These are phyloP conservation scores for Ceratobasidium sp. DNA, from an alignment of 1,284 basidiomycete species.

Conservation along the genomic window DNA sequence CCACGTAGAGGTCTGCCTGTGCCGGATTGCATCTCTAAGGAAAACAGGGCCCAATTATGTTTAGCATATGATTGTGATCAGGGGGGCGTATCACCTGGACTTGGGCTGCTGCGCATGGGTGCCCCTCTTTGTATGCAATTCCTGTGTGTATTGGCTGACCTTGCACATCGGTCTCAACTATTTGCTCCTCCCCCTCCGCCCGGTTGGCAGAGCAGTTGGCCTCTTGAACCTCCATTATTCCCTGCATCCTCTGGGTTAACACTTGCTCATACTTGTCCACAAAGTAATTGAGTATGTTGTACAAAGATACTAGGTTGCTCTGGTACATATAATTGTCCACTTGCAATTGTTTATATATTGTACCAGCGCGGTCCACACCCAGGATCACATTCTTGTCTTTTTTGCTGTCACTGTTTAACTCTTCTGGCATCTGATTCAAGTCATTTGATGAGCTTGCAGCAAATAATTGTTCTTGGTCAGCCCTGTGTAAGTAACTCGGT, in stretches of 20 bases:
- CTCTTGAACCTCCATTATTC: background rate
- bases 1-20: background rate
- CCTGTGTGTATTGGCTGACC: background rate
- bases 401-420: background rate
- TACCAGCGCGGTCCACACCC: background rate
- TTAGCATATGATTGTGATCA: conserved; percentile 16
- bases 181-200: background rate
- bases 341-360: background rate
- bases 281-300: conserved; percentile 10
- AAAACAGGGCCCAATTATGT: conserved; percentile 19
- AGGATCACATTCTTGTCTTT: background rate
- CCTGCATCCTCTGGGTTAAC: background rate
- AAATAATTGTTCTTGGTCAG: background rate
- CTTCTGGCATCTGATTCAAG: background rate
- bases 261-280: background rate
- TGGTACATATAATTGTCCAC: conserved; percentile 9
- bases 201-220: background rate
- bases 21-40: conserved; percentile 2
- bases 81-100: background rate
- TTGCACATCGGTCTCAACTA: background rate
- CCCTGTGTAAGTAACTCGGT: too few relatives aligned
- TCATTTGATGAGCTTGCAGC: background rate
- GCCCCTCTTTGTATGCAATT: background rate
- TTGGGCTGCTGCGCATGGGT: background rate
- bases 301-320: background rate